Conservation (phyloP, 2,329 filamentous ascomycete species). For the Verticillium klebahnii region DNA sequence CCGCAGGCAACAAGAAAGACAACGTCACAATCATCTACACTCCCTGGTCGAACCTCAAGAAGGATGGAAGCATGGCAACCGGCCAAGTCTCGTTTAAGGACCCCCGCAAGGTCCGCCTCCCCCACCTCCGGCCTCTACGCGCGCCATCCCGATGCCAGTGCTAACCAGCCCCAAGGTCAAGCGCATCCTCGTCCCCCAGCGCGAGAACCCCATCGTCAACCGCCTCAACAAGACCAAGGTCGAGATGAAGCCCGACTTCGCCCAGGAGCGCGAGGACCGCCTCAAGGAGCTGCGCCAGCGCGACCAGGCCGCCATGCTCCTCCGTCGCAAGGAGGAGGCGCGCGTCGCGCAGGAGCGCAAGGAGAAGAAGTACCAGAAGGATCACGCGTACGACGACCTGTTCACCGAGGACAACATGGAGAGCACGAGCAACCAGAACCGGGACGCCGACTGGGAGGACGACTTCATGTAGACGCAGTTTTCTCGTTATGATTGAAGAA, state of each 20-base stretch:
- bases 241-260: slow-evolving; percentile 81
- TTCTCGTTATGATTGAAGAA: not conserved
- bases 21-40: slow-evolving; percentile 97
- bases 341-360: slow-evolving; percentile 72
- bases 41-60: slow-evolving; percentile 93
- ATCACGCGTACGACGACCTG: slow-evolving; percentile 95
- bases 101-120: slow-evolving; percentile 53
- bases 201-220: slow-evolving; percentile 91
- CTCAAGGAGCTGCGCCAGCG: slow-evolving; percentile 65
- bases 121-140: not conserved
- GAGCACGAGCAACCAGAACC: slow-evolving; percentile 78
- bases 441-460: slow-evolving; percentile 72
- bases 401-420: slow-evolving; percentile 80
- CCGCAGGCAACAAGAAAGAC: slow-evolving; percentile 93
- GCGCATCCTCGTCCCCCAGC: slow-evolving; percentile 70
- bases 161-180: slow-evolving; percentile 53
- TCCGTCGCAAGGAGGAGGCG: slow-evolving; percentile 61
- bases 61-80: slow-evolving; percentile 91
- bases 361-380: slow-evolving; percentile 89
- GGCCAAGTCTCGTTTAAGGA: slow-evolving; percentile 96
- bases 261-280: slow-evolving; percentile 74
- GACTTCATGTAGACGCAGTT: slow-evolving; percentile 76
- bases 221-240: slow-evolving; percentile 95
- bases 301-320: slow-evolving; percentile 55
- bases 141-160: not conserved